A percentile compares a stretch with the other conserved stretches of the same genome.
phyloP scores from a whole-genome alignment of 345 rosid genomes.

The Arabidopsis suecica region DNA sequence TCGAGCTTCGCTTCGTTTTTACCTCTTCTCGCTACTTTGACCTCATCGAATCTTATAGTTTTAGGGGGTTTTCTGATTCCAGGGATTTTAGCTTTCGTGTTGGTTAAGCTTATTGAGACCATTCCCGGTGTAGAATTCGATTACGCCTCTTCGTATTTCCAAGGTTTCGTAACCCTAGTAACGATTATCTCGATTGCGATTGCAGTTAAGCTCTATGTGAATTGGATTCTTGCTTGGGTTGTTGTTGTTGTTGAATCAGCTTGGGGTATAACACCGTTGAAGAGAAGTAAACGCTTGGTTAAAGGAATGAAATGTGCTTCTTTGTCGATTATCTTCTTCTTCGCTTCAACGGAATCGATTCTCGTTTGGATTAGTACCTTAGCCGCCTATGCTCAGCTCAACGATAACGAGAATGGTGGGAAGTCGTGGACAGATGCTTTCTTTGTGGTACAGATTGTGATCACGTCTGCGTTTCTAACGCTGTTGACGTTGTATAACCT shows the following conservation, averaged over 20 bases:
- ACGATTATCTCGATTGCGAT: conserved; percentile 24
- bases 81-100: conserved; percentile 39
- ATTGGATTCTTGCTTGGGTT: conserved; percentile 58
- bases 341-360: conserved; percentile 35
- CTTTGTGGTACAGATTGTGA: conserved; percentile 57
- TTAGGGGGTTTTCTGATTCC: conserved; percentile 40
- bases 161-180: conserved; percentile 23
- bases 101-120: conserved; percentile 40
- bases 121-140: conserved; percentile 34
- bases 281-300: conserved; percentile 58
- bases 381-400: conserved; percentile 20
- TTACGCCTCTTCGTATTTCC: conserved; percentile 49
- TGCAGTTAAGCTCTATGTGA: conserved; percentile 48
- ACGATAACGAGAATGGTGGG: conserved; percentile 5
- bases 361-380: conserved; percentile 42
- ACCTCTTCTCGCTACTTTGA: conserved; percentile 54
- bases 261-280: conserved; percentile 71
- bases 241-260: conserved; percentile 68
- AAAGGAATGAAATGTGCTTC: conserved; percentile 59
- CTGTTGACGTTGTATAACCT: conserved; percentile 46
- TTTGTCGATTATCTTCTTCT: conserved; percentile 47
- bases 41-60: conserved; percentile 39
- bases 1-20: conserved; percentile 20
- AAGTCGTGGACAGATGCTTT: conserved; percentile 52
- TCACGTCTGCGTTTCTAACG: conserved; percentile 47